A percentile compares a stretch with the other conserved stretches of the same genome.
Evolutionary conservation across 768 basidiomycete genomes (phyloP).

Genomic region (Boletus tomentosulus): DNA sequence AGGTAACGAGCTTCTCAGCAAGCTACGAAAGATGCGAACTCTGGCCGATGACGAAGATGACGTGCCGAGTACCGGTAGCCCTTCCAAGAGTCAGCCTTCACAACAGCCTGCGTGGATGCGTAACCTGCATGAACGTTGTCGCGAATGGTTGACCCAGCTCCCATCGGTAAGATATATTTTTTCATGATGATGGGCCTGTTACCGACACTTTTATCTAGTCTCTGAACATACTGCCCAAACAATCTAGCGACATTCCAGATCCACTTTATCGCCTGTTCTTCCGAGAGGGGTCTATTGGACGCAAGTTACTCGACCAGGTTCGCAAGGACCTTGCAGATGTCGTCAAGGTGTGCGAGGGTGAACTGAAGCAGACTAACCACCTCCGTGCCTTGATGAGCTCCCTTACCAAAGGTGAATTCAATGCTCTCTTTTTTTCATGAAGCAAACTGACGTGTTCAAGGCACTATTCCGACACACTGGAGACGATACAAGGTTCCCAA

Average conservation of each 20-base stretch:
- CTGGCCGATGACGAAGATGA: constrained; percentile 83
- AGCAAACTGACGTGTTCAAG: constrained; percentile 38
- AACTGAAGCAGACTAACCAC: constrained; percentile 94
- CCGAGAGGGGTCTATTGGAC: constrained; percentile 80
- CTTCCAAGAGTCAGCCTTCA: constrained; percentile 58
- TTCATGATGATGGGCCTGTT: neutral
- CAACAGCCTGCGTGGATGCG: constrained; percentile 97
- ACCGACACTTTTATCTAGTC: constrained; percentile 38
- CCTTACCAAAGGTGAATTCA: constrained; percentile 75
- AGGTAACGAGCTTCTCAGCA: constrained; percentile 81
- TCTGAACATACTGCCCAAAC: constrained; percentile 61
- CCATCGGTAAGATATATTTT: constrained; percentile 54
- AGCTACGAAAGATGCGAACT: constrained; percentile 91
- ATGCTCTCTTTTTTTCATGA: neutral
- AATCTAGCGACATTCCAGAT: constrained; percentile 67
- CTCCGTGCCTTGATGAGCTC: constrained; percentile 87
- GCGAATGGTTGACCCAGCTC: constrained; percentile 75
- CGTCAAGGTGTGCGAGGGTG: constrained; percentile 79
- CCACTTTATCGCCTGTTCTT: constrained; percentile 87
- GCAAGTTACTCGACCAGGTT: constrained; percentile 73
- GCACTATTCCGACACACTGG: constrained; percentile 88
- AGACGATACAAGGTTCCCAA: constrained; percentile 83
- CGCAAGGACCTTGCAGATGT: constrained; percentile 79
- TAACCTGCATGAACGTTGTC: constrained; percentile 71
- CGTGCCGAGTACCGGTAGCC: constrained; percentile 43